Conservation (phyloP, 1,284 basidiomycete species). For the Cutaneotrichosporon cavernicola region DNA sequence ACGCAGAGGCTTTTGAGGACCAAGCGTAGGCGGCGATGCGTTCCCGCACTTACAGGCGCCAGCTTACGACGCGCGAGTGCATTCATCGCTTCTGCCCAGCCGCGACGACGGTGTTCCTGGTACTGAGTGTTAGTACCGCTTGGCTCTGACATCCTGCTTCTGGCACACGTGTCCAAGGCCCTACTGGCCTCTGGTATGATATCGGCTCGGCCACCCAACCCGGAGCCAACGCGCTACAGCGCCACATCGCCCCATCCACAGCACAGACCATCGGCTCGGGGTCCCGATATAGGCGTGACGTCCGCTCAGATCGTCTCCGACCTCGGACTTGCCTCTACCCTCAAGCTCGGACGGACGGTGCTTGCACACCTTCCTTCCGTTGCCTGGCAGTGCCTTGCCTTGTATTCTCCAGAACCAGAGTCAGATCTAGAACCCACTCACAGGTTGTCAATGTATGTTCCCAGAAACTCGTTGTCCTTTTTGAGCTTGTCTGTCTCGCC, state of each 20-base stretch:
- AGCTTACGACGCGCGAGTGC: background rate
- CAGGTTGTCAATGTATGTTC: slow-evolving; percentile 52
- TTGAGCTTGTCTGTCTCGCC: slow-evolving; percentile 47
- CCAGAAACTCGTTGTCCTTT: slow-evolving; percentile 50
- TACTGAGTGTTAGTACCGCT: slow-evolving; percentile 27
- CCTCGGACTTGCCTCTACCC: no score
- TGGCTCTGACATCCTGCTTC: no score
- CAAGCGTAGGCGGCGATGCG: background rate
- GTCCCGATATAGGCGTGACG: no score
- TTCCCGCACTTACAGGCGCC: background rate
- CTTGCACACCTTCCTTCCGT: background rate
- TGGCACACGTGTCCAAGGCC: background rate
- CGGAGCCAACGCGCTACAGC: no score
- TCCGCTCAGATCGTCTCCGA: no score
- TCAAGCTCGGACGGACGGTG: background rate
- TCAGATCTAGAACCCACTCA: slow-evolving; percentile 24
- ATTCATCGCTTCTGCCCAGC: slow-evolving; percentile 42
- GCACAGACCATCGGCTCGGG: no score
- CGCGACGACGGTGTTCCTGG: slow-evolving; percentile 51
- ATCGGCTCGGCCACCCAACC: background rate
- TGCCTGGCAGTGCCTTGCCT: no score
- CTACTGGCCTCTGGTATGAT: background rate
- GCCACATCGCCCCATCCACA: no score
- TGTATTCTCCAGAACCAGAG: background rate
- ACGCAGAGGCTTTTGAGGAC: background rate